Percentiles rank a stretch among this genome's conserved stretches.
Conservation (phyloP, 306 rosid species). For the Neltuma alba region DNA sequence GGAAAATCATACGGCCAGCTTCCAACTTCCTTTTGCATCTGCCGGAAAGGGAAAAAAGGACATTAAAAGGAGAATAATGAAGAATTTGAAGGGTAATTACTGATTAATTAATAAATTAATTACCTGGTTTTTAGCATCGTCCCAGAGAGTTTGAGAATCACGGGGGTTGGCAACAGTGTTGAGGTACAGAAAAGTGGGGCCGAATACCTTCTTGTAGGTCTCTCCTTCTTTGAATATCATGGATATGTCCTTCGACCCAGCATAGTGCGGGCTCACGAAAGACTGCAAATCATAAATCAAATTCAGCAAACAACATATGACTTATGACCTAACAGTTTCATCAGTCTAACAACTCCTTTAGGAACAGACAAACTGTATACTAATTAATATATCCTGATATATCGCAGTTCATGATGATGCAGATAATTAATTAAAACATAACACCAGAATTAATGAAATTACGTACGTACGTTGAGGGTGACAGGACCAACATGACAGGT, state of each 20-base stretch:
- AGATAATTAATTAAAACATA: no score
- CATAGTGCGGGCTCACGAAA: slow-evolving; percentile 67
- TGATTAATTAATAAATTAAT: background rate
- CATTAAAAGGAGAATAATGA: background rate
- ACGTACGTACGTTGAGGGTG: slow-evolving; percentile 40
- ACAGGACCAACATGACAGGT: slow-evolving; percentile 89
- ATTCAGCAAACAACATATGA: background rate
- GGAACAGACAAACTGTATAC: no score
- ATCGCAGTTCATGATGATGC: no score
- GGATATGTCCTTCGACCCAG: slow-evolving; percentile 62
- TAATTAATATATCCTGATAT: no score
- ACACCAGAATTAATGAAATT: slow-evolving; percentile 37
- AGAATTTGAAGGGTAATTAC: background rate
- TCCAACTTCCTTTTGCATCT: slow-evolving; percentile 58
- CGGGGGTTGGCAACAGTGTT: slow-evolving; percentile 44
- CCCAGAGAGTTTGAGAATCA: slow-evolving; percentile 56
- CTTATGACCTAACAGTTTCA: background rate
- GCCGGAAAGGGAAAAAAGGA: background rate
- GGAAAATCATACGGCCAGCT: slow-evolving; percentile 81
- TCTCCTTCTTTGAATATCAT: slow-evolving; percentile 65
- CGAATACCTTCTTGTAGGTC: slow-evolving; percentile 76
- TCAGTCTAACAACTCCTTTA: background rate
- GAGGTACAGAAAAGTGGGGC: slow-evolving; percentile 73
- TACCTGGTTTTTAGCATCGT: slow-evolving; percentile 75
- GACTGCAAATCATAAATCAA: slow-evolving; percentile 47